A percentile compares a stretch with the other conserved stretches of the same genome.
Conservation (phyloP, 495 filamentous ascomycete genomes). For the Trichoderma virens region DNA sequence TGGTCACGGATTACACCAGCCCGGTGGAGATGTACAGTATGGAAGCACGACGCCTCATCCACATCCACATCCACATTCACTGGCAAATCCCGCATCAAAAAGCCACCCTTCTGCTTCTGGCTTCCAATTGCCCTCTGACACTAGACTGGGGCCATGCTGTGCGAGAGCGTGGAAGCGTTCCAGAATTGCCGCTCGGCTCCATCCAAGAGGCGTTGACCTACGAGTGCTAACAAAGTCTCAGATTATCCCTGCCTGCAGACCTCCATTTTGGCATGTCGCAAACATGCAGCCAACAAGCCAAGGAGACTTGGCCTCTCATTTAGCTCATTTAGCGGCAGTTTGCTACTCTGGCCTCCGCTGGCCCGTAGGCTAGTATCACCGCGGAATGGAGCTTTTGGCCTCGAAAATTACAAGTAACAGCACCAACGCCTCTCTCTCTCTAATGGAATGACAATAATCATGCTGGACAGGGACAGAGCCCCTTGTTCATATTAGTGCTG, state of each 20-base stretch:
- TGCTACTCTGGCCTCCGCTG: background rate
- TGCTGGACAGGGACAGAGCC: too few relatives aligned
- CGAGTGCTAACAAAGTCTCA: background rate
- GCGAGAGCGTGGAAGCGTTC: background rate
- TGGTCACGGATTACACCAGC: too few relatives aligned
- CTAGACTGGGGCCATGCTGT: background rate
- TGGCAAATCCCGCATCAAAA: too few relatives aligned
- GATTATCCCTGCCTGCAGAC: background rate
- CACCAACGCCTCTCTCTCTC: too few relatives aligned
- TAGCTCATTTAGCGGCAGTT: background rate
- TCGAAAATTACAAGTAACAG: too few relatives aligned
- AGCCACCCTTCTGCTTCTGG: too few relatives aligned
- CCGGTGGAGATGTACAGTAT: too few relatives aligned
- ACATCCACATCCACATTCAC: too few relatives aligned
- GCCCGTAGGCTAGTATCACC: background rate
- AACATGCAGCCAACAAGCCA: background rate
- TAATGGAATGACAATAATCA: too few relatives aligned
- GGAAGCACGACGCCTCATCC: too few relatives aligned
- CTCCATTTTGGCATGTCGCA: background rate
- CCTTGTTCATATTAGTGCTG: too few relatives aligned
- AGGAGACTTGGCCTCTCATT: background rate
- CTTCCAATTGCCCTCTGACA: too few relatives aligned
- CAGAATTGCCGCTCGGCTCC: background rate
- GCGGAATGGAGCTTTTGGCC: background rate
- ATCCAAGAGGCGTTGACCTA: background rate